Evolutionary conservation across 345 rosid species (phyloP).

Genomic region (Lepidium didymum): DNA sequence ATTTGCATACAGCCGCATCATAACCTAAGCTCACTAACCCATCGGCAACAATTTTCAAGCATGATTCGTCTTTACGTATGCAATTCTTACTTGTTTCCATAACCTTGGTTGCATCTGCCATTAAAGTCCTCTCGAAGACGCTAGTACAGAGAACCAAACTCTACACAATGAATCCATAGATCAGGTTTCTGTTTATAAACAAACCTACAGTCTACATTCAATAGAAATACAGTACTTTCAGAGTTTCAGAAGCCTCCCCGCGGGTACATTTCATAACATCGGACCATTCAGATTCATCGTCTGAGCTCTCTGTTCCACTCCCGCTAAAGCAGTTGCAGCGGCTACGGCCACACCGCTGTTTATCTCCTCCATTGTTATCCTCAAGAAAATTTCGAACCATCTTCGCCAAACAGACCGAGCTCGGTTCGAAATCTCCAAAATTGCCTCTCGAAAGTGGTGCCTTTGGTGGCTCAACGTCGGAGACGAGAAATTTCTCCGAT

Average conservation of each 20-base stretch:
- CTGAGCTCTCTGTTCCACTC: constrained; percentile 61
- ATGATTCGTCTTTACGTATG: constrained; percentile 48
- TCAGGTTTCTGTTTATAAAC: background rate
- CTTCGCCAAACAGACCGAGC: constrained; percentile 59
- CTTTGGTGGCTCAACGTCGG: constrained; percentile 12
- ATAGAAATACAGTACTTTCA: constrained; percentile 41
- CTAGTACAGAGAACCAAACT: constrained; percentile 52
- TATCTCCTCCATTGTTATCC: constrained; percentile 35
- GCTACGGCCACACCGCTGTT: constrained; percentile 38
- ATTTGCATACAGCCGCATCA: constrained; percentile 71
- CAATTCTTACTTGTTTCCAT: constrained; percentile 61
- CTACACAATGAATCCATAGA: constrained; percentile 24
- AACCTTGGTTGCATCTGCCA: constrained; percentile 57
- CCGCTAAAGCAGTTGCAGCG: constrained; percentile 60
- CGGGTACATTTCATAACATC: constrained; percentile 31
- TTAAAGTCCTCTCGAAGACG: constrained; percentile 48
- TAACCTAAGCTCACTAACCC: constrained; percentile 57
- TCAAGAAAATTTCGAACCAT: constrained; percentile 83
- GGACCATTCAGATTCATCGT: constrained; percentile 52
- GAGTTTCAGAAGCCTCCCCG: constrained; percentile 47
- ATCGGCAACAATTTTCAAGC: constrained; percentile 47
- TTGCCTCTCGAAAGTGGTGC: constrained; percentile 30
- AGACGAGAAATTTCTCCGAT: constrained; percentile 31
- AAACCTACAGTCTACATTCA: background rate
- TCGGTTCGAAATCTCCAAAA: constrained; percentile 61